phyloP scores from a whole-genome alignment of 2,329 filamentous ascomycete species.

The Mariannaea elegans region DNA sequence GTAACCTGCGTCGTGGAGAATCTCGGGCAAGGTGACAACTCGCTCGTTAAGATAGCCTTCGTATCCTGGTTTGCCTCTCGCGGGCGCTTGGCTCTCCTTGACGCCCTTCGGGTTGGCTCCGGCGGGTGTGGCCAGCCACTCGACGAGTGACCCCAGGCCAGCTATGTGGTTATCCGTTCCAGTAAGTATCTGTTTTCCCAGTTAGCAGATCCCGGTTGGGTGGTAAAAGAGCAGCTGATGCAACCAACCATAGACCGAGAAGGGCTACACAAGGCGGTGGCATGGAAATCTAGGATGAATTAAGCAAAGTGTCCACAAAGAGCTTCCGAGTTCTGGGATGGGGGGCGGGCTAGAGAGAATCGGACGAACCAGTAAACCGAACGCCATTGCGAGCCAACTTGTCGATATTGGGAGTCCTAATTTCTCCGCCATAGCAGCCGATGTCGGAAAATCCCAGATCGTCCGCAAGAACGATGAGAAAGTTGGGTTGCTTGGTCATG shows the following conservation, averaged over 20 bases:
- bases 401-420: constrained; percentile 64
- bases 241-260: no score
- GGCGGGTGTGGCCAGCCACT: not conserved
- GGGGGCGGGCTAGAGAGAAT: constrained; percentile 49
- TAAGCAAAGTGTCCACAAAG: no score
- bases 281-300: no score
- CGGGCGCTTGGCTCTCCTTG: constrained; percentile 5
- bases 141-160: constrained; percentile 51
- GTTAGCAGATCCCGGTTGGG: no score
- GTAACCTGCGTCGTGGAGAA: constrained; percentile 1
- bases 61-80: constrained; percentile 53
- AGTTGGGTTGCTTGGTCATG: constrained; percentile 32
- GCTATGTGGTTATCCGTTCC: constrained; percentile 65
- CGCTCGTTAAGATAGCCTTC: constrained; percentile 33
- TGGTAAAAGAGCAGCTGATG: no score
- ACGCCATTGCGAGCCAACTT: constrained; percentile 57
- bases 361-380: constrained; percentile 64
- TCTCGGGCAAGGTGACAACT: constrained; percentile 1
- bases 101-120: constrained; percentile 1
- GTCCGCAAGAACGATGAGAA: constrained; percentile 40
- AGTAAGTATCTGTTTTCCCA: constrained; percentile 53
- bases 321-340: no score
- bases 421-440: constrained; percentile 60
- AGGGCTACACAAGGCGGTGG: no score
- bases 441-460: constrained; percentile 40